Percentiles rank a stretch among this genome's conserved stretches.
Evolutionary conservation across 2,329 filamentous ascomycete species (phyloP).

Genomic region (Colletotrichum higginsianum): DNA sequence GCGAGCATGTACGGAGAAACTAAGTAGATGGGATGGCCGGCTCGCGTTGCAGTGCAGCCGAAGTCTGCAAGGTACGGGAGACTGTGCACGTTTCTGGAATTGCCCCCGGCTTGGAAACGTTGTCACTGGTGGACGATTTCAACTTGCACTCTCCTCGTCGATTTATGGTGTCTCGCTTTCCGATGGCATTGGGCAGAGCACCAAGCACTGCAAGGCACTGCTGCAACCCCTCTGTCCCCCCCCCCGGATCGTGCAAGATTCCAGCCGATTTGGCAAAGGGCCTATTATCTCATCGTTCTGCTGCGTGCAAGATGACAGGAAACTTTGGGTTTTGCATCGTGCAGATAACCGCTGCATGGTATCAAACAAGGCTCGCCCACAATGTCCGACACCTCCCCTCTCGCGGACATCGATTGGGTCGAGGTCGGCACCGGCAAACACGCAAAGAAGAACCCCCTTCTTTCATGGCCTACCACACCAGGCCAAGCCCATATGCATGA

Average conservation of each 20-base stretch:
- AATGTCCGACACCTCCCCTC: not conserved
- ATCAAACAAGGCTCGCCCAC: not conserved
- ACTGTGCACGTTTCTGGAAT: slow-evolving; percentile 37
- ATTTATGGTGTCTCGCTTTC: slow-evolving; percentile 26
- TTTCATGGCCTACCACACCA: not conserved
- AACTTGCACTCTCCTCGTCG: slow-evolving; percentile 6
- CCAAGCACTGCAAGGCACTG: not conserved
- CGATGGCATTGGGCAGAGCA: slow-evolving; percentile 14
- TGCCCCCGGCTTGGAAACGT: slow-evolving; percentile 25
- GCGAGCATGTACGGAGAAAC: not conserved
- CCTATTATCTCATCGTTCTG: slow-evolving; percentile 3
- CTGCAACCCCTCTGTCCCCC: slow-evolving; percentile 1
- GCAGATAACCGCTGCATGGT: not conserved
- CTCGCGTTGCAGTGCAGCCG: slow-evolving; percentile 37
- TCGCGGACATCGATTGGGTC: not conserved
- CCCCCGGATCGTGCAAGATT: slow-evolving; percentile 4
- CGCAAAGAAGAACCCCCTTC: not conserved
- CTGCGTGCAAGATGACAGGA: not conserved
- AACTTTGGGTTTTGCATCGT: not conserved
- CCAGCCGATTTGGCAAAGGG: slow-evolving; percentile 16
- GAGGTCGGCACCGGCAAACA: not conserved
- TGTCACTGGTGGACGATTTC: slow-evolving; percentile 16
- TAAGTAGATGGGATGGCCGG: slow-evolving; percentile 9
- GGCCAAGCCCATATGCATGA: not conserved
- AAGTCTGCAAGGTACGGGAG: slow-evolving; percentile 40